Evolutionary conservation across 202 grass and related monocot species (phyloP), one percentile per base, ranked within the genome.

Genomic region (Schoenoplectus tabernaemontani): DNA sequence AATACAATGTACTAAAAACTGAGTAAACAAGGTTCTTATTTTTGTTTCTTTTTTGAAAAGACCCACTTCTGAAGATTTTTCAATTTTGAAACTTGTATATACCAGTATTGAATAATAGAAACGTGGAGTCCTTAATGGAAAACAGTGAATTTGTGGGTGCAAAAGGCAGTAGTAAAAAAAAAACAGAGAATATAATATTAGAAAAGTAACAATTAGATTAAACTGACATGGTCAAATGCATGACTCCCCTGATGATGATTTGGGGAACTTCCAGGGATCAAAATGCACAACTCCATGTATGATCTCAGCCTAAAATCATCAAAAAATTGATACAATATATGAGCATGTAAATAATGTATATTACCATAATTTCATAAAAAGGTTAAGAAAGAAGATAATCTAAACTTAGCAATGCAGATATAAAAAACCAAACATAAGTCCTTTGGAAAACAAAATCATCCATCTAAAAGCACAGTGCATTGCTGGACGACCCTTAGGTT

Each of bases 281-380:
- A 94, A 89, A 98, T 98, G 83, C 91, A 98, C 80, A 94, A 80
- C 63, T 98, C 95, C 91, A 98, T 94, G 84, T 98, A 98, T 47
- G 95, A 98, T 36, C 89, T 98, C 64, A 98, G 85, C 80, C 95
- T 94, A 90, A 68, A 28, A 86, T 82, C 3, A 82, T 33, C 80
- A 74, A 69, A 64, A 90, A 76, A 59, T 39, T 71, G 56, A 63
- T 54, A 13, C 65, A 53, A 46, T 13, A 59, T n/a, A 68, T 20
- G 30, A 66, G 37, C 87, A 82, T 16, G 44, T 17, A 54, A 69
- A 57, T 70, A 60, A 12, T 84, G 37, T 59, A 73, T 53, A 79
- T 79, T 76, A 74, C 26, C 79, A 53, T 48, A 79, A 65, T 13
- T 82, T 89, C 15, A 84, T 8, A 82, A 42, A 76, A 69, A 80